Conservation (phyloP, 106 monocot species). For the Dendrobium officinale region DNA sequence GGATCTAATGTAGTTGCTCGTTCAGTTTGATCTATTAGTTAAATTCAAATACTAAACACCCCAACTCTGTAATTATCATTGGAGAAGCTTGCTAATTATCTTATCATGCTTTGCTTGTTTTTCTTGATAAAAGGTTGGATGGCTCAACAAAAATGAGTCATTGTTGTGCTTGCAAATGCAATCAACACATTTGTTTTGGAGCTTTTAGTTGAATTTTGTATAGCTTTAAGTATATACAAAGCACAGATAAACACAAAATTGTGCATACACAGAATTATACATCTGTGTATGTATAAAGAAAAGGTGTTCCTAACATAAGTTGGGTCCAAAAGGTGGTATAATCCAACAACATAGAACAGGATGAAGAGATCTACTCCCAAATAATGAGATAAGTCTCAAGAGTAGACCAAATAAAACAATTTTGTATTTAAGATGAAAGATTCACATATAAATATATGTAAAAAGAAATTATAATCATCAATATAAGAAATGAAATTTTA, state of each 20-base stretch:
- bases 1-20: background rate
- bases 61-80: background rate
- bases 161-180: background rate
- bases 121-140: background rate
- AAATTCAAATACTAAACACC: background rate
- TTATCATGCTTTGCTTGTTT: background rate
- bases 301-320: background rate
- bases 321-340: background rate
- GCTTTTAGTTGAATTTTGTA: background rate
- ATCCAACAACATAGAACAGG: no score
- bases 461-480: no score
- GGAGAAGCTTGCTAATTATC: background rate
- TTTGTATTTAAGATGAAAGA: no score
- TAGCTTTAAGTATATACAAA: background rate
- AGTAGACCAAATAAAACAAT: no score
- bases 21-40: background rate
- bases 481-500: no score
- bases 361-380: no score
- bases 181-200: background rate
- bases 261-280: background rate
- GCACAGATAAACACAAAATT: background rate
- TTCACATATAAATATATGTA: no score
- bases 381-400: no score
- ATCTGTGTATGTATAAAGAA: background rate
- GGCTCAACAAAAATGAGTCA: background rate